Evolutionary conservation across 805 yeast genomes (phyloP).

Genomic region (Candida golubevii): DNA sequence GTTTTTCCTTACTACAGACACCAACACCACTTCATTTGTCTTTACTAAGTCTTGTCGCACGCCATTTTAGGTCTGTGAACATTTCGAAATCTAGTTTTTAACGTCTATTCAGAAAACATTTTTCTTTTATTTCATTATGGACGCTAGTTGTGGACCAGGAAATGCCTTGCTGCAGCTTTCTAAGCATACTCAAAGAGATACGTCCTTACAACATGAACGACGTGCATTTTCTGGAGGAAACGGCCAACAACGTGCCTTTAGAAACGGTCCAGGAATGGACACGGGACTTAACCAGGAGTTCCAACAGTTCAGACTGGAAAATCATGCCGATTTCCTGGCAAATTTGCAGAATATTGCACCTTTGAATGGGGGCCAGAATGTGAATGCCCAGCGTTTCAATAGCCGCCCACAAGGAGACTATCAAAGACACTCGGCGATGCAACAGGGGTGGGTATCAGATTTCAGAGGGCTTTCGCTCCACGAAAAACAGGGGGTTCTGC

Average conservation of each 20-base stretch:
- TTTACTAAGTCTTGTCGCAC: too few species aligned
- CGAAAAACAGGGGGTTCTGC: background rate
- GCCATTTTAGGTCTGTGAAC: too few species aligned
- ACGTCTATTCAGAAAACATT: too few species aligned
- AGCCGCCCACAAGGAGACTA: slow-evolving; percentile 15
- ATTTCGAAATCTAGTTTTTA: too few species aligned
- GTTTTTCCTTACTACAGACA: too few species aligned
- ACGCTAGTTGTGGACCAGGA: slow-evolving; percentile 43
- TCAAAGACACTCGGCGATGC: slow-evolving; percentile 1
- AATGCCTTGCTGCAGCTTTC: slow-evolving; percentile 41
- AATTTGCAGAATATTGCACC: slow-evolving; percentile 3
- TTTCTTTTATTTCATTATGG: slow-evolving; percentile 16
- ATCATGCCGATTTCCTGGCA: slow-evolving; percentile 9
- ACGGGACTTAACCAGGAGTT: slow-evolving; percentile 36
- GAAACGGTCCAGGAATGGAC: slow-evolving; percentile 26
- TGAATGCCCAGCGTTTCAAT: background rate
- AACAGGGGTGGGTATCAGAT: slow-evolving; percentile 15
- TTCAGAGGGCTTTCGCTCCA: slow-evolving; percentile 13
- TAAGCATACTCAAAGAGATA: slow-evolving; percentile 39
- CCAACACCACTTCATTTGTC: too few species aligned
- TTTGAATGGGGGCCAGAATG: slow-evolving; percentile 17
- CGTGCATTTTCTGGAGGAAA: slow-evolving; percentile 1
- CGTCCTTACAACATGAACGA: slow-evolving; percentile 35
- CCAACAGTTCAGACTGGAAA: slow-evolving; percentile 25
- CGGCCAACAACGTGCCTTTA: slow-evolving; percentile 12